Conservation (phyloP, 78 protist species). For the Dictyostelium discoideum region dicty_2.7 NC_007090.3:5198001-5198500, state of each 20-base stretch:
- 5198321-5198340: slow-evolving; percentile 4
- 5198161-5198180: slow-evolving; percentile 4
- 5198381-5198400: slow-evolving; percentile 61
- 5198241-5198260: slow-evolving; percentile 72
- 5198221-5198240: slow-evolving; percentile 68
- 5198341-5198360: slow-evolving; percentile 70
- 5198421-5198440: slow-evolving; percentile 65
- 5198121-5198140: slow-evolving; percentile 57
- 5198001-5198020: slow-evolving; percentile 69
- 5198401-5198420: slow-evolving; percentile 72
- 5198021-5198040: slow-evolving; percentile 22
- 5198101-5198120: slow-evolving; percentile 77
- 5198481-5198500: slow-evolving; percentile 65
- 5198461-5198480: slow-evolving; percentile 53
- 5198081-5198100: slow-evolving; percentile 70
- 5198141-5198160: slow-evolving; percentile 34
- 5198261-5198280: slow-evolving; percentile 62
- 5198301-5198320: slow-evolving; percentile 35
- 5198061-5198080: slow-evolving; percentile 41
- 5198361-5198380: slow-evolving; percentile 45
- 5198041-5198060: slow-evolving; percentile 54
- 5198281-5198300: slow-evolving; percentile 76
- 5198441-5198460: slow-evolving; percentile 64
- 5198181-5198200: background rate
- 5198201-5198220: slow-evolving; percentile 29